Base-by-base conservation (phyloP, 495 filamentous ascomycete species). In the Penicillium antarcticum region DNA sequence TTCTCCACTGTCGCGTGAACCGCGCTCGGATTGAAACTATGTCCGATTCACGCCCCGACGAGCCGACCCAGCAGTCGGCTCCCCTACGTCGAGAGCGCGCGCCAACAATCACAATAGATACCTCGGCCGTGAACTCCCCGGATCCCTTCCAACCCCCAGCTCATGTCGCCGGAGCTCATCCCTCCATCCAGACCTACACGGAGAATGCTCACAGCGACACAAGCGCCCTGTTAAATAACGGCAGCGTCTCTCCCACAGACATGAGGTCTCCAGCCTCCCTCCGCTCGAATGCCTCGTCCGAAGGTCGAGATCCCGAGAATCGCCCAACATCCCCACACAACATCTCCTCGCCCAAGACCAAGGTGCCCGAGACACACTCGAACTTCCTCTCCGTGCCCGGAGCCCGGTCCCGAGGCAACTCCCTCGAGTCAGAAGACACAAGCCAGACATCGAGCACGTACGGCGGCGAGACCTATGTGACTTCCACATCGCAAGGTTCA, bases 271-370 rank as follows among this genome's bases (percentile, higher is more conserved):
- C 79, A 0, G 74, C 61, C 5, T 73, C 70, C 32, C 69, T 85
- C 33, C 80, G 83, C 44, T 77, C 74, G 17, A 76, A 81, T 29
- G 75, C 73, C 45, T 90, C 88, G 4, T 89, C 89, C 39, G 89
- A 96, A 51, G 82, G 79, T 60, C 79, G 76, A 55, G 86, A 91
- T 55, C 80, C 74, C 60, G 87, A 65, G 49, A 88, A 85, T 61
- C 76, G 89, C 46, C 91, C 91, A n/a, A 90, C 87, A 0, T 95
- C 91, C 37, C 87, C 91, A 0, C 91, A 95, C 68, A 95, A 96
- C 70, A 69, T 95, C 44, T 92, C 89, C 5, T 92, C 87, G 12
- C 88, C 86, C 1, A 71, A 78, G 14, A 66, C 73, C 21, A 78
- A 79, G 55, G 67, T 67, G 54, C 65, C 69, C 12, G 76, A 82